Conservation (phyloP, 768 basidiomycete genomes). For the Phlebiopsis flavidoalba region DNA sequence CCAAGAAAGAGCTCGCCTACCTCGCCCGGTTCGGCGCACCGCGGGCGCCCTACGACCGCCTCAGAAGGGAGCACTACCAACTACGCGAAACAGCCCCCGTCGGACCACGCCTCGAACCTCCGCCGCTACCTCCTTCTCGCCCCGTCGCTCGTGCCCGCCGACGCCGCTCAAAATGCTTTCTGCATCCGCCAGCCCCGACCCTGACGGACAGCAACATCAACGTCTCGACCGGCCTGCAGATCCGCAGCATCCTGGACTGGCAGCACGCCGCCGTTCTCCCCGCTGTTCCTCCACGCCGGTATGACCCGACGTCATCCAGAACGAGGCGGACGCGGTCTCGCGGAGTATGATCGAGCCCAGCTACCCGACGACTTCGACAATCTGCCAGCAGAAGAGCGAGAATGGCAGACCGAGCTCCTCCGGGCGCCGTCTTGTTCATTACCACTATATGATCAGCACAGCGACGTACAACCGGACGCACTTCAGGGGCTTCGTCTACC, state of each 20-base stretch:
- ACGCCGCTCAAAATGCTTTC: conserved; percentile 36
- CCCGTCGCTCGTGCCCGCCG: conserved; percentile 39
- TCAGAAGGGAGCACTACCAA: conserved; percentile 37
- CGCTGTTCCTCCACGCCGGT: conserved; percentile 19
- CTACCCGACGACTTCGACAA: conserved; percentile 16
- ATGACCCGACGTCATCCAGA: conserved; percentile 19
- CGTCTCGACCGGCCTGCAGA: conserved; percentile 13
- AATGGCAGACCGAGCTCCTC: conserved; percentile 13
- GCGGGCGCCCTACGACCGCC: conserved; percentile 35
- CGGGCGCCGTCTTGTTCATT: conserved; percentile 20
- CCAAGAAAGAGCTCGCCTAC: conserved; percentile 45
- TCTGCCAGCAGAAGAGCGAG: conserved; percentile 13
- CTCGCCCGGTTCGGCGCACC: conserved; percentile 43
- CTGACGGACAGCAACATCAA: conserved; percentile 34
- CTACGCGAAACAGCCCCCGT: conserved; percentile 37
- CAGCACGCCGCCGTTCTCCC: conserved; percentile 23
- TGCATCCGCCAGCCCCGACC: conserved; percentile 40
- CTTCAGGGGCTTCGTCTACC: conserved; percentile 15
- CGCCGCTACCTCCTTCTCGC: conserved; percentile 42
- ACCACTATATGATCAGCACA: conserved; percentile 21
- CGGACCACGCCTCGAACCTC: conserved; percentile 43
- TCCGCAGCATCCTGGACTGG: conserved; percentile 23
- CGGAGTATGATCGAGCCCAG: conserved; percentile 16
- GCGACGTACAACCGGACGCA: conserved; percentile 18
- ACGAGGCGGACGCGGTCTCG: conserved; percentile 18